Percentiles rank a stretch among this genome's conserved stretches.
These are phyloP conservation scores for Aspergillus cavernicola DNA, from an alignment of 495 filamentous ascomycete genomes.

Conservation along the genomic window DNA sequence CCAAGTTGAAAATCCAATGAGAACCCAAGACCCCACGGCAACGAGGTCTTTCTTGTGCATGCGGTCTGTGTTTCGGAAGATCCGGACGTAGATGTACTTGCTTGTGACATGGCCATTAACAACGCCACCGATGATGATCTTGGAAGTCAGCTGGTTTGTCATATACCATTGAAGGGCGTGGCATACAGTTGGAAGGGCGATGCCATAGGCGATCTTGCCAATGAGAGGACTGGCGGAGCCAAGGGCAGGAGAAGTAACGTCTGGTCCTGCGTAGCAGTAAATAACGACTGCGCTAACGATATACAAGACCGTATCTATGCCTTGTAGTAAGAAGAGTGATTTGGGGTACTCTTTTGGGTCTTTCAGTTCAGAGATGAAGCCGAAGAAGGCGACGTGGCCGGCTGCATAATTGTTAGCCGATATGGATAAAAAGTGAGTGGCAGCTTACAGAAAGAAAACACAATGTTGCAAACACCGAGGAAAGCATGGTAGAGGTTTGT, in stretches of 20 bases:
- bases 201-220: conserved; percentile 6
- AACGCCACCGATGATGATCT: conserved; percentile 10
- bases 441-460: conserved; percentile 54
- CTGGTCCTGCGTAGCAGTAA: conserved; percentile 67
- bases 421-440: conserved; percentile 19
- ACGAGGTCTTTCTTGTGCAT: conserved; percentile 55
- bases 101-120: conserved; percentile 11
- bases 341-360: conserved; percentile 62
- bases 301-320: conserved; percentile 64
- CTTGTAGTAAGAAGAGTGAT: conserved; percentile 60
- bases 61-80: conserved; percentile 52
- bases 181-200: conserved; percentile 9
- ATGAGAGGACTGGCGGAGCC: conserved; percentile 4
- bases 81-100: conserved; percentile 10
- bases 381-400: conserved; percentile 69
- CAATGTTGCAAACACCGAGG: conserved; percentile 67
- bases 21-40: conserved; percentile 50
- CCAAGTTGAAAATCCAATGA: conserved; percentile 53
- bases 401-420: conserved; percentile 30
- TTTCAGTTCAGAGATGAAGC: conserved; percentile 72
- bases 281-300: conserved; percentile 44
- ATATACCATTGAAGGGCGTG: background rate
- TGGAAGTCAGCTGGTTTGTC: background rate
- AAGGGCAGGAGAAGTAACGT: conserved; percentile 3
- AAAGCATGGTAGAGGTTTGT: conserved; percentile 41